Base-by-base conservation (phyloP, 2,329 filamentous ascomycete species). In the Talaromyces sp. region DNA sequence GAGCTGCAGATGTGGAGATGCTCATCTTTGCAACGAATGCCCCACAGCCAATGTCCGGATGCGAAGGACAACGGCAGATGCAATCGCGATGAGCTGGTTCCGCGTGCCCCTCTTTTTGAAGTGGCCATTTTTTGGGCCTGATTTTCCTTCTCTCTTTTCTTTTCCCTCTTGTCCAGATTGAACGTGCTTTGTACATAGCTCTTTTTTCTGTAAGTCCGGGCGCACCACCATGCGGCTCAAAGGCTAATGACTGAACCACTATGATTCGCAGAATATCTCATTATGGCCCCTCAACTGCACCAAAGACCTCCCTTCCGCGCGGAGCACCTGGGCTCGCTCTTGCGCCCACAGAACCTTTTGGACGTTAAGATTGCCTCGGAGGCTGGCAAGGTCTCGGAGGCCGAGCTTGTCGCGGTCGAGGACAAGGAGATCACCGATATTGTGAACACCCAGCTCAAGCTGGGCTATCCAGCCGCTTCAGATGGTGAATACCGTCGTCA, bases 321-420 rank as follows among this genome's bases (percentile, higher is more conserved):
- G 54, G 87, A 90, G 73, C 87, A 90, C 60, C 80, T 89, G 56
- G 87, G 87, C 45, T 89, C 86, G 13, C 77, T 90, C 29, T 81
- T 90, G 52, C 85, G 87, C 29, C 86, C 87, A 1, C 71, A 83
- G 47, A 73, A 80, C 47, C 80, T 90, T 22, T 77, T 88, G 13
- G 76, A 83, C 42, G 82, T 82, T 43, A 79, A 87, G 70, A 75
- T 79, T 59, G 69, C 81, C 67, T 71, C 80, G 54, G 78, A 86
- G 58, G 81, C 83, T 49, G 82, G 83, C 52, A 75, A 82, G 60
- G 68, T 80, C 37, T 73, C 77, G 7, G 67, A 77, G 45, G 75
- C 82, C n/a, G 80, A 86, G 55, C 80, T 91, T 9, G 75, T 75
- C 2, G 76, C 78, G 1, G 72, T 87, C 20, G 88, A 92, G 72